Conservation (phyloP, 2,329 filamentous ascomycete species). For the Macroventuria anomochaeta region DNA sequence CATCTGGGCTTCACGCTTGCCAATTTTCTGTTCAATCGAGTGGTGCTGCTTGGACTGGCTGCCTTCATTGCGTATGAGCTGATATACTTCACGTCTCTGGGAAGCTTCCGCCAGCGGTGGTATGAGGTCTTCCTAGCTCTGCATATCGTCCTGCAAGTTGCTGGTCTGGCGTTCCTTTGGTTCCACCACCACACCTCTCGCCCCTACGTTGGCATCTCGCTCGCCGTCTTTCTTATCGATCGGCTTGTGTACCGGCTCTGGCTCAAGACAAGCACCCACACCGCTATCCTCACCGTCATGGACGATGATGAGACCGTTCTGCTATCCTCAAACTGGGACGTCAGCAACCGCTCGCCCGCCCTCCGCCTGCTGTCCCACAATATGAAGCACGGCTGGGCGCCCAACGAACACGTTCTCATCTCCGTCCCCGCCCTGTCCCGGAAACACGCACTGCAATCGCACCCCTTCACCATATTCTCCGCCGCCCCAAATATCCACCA, state of each 20-base stretch:
- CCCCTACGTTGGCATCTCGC: constrained; percentile 60
- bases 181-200: constrained; percentile 63
- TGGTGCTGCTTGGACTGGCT: constrained; percentile 61
- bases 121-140: constrained; percentile 68
- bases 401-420: constrained; percentile 70
- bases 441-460: constrained; percentile 64
- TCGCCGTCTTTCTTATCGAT: constrained; percentile 65
- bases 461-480: constrained; percentile 72
- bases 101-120: constrained; percentile 64
- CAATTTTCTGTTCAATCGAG: constrained; percentile 59
- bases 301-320: constrained; percentile 64
- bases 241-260: constrained; percentile 63
- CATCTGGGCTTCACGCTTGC: constrained; percentile 58
- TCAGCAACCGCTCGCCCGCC: constrained; percentile 22
- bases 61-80: constrained; percentile 65
- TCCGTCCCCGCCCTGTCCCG: constrained; percentile 62
- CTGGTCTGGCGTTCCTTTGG: constrained; percentile 63
- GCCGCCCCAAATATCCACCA: constrained; percentile 54
- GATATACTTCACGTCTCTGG: constrained; percentile 68
- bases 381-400: constrained; percentile 62
- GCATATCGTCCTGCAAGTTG: constrained; percentile 64
- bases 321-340: constrained; percentile 55
- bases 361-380: constrained; percentile 32
- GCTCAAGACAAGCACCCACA: constrained; percentile 58
- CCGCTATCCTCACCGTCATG: constrained; percentile 60